A percentile compares a stretch with the other conserved stretches of the same genome.
Conservation (phyloP, 2,329 filamentous ascomycete genomes). For the Rugonectria rugulosa region DNA sequence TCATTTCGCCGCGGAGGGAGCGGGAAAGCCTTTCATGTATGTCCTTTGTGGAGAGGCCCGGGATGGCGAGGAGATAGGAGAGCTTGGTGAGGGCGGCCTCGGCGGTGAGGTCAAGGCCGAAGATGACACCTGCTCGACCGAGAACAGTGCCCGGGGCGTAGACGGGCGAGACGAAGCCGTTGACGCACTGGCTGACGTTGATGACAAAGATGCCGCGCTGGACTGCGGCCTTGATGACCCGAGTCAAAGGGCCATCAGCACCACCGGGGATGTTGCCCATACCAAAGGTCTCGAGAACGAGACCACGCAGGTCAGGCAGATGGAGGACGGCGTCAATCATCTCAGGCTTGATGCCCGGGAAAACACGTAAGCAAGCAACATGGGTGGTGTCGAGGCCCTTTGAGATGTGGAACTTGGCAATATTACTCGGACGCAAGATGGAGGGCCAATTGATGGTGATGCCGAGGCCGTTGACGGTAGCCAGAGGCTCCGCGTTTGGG, state of each 20-base stretch:
- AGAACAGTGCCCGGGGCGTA: slow-evolving; percentile 81
- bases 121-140: slow-evolving; percentile 84
- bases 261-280: slow-evolving; percentile 91
- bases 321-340: slow-evolving; percentile 88
- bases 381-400: slow-evolving; percentile 84
- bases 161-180: slow-evolving; percentile 78
- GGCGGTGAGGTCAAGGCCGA: slow-evolving; percentile 87
- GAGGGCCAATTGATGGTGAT: slow-evolving; percentile 84
- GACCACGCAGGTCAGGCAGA: slow-evolving; percentile 77
- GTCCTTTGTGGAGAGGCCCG: slow-evolving; percentile 68
- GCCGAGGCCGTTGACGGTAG: slow-evolving; percentile 80
- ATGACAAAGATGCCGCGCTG: slow-evolving; percentile 84
- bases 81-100: slow-evolving; percentile 93
- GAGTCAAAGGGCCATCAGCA: slow-evolving; percentile 78
- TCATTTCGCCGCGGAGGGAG: slow-evolving; percentile 85
- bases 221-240: slow-evolving; percentile 79
- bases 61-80: slow-evolving; percentile 79
- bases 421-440: slow-evolving; percentile 75
- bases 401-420: slow-evolving; percentile 78
- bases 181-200: slow-evolving; percentile 89
- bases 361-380: slow-evolving; percentile 88
- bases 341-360: slow-evolving; percentile 91
- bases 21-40: slow-evolving; percentile 75
- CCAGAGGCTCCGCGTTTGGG: slow-evolving; percentile 85
- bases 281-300: slow-evolving; percentile 91